A percentile compares a stretch with the other conserved stretches of the same genome.
These are phyloP conservation scores for Aspergillus sp. DNA, from an alignment of 2,329 filamentous ascomycete genomes.

Conservation along the genomic window DNA sequence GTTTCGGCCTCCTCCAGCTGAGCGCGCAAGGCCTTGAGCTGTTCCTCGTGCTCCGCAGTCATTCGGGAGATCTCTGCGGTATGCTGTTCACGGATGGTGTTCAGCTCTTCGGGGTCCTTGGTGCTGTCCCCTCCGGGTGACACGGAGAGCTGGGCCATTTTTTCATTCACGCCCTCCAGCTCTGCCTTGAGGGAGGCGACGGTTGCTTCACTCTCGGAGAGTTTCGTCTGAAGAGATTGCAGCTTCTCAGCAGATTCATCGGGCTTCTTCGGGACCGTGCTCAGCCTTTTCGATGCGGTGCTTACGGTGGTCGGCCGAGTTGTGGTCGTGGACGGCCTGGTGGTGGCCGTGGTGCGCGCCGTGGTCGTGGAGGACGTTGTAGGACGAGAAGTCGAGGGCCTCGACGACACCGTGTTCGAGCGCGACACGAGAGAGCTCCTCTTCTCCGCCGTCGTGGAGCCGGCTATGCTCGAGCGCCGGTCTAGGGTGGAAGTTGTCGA, in stretches of 20 bases:
- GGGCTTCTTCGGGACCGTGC: slow-evolving; percentile 31
- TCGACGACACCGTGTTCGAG: slow-evolving; percentile 23
- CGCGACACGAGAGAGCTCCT: slow-evolving; percentile 20
- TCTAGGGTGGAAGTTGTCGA: slow-evolving; percentile 30
- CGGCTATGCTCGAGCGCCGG: slow-evolving; percentile 38
- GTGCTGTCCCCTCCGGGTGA: slow-evolving; percentile 23
- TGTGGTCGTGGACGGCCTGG: slow-evolving; percentile 17
- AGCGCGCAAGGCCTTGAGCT: slow-evolving; percentile 30
- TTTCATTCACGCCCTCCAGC: slow-evolving; percentile 35
- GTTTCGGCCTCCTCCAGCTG: slow-evolving; percentile 37
- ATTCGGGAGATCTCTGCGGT: slow-evolving; percentile 33
- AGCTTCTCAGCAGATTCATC: slow-evolving; percentile 34
- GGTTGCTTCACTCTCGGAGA: slow-evolving; percentile 37
- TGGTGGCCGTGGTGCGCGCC: slow-evolving; percentile 16
- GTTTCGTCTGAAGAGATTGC: slow-evolving; percentile 33
- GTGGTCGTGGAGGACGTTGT: slow-evolving; percentile 23
- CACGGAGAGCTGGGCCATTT: slow-evolving; percentile 30
- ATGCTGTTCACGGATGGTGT: slow-evolving; percentile 31
- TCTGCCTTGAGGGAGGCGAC: slow-evolving; percentile 33
- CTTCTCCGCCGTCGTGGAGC: slow-evolving; percentile 32
- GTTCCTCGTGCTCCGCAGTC: slow-evolving; percentile 30
- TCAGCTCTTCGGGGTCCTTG: slow-evolving; percentile 20
- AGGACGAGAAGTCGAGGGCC: slow-evolving; percentile 22
- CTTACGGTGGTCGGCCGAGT: slow-evolving; percentile 15
- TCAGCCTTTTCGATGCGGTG: slow-evolving; percentile 35